A percentile compares a stretch with the other conserved stretches of the same genome.
Evolutionary conservation across 2,329 filamentous ascomycete species (phyloP).

Genomic region (Neonectria punicea): DNA sequence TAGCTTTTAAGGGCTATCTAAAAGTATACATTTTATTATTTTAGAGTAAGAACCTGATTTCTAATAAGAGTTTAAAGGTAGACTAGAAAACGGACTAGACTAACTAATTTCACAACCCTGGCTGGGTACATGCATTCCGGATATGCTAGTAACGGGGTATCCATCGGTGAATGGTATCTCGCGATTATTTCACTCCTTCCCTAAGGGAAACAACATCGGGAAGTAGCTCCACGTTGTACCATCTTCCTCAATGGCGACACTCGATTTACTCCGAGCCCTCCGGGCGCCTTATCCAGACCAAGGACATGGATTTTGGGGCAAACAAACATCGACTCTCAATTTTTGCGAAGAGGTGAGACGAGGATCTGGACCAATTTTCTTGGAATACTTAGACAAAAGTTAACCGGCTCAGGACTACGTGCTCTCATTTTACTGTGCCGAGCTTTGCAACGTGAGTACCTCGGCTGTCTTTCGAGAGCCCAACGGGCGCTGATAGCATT

Average conservation of each 20-base stretch:
- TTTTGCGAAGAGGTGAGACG: conserved; percentile 80
- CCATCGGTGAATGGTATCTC: neutral
- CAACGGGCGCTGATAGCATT: conserved; percentile 30
- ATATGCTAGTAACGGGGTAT: neutral
- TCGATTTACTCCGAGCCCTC: conserved; percentile 28
- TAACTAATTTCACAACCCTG: no score
- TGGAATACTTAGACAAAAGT: neutral
- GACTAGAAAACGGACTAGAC: no score
- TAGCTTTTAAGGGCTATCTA: no score
- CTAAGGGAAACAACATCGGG: neutral
- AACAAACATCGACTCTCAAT: conserved; percentile 78
- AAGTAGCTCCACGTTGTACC: neutral
- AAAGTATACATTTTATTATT: no score
- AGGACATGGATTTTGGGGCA: conserved; percentile 69
- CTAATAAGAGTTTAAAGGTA: no score
- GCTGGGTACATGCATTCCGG: neutral
- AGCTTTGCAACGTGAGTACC: conserved; percentile 71
- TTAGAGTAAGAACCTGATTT: no score
- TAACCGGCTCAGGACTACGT: conserved; percentile 64
- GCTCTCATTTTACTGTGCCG: conserved; percentile 78
- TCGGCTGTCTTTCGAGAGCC: neutral
- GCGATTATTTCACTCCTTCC: neutral
- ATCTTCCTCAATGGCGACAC: conserved; percentile 22
- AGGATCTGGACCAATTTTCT: neutral
- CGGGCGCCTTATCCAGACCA: conserved; percentile 59